Base-by-base conservation (phyloP, 805 yeast species). In the Ogataea allantospora region DNA sequence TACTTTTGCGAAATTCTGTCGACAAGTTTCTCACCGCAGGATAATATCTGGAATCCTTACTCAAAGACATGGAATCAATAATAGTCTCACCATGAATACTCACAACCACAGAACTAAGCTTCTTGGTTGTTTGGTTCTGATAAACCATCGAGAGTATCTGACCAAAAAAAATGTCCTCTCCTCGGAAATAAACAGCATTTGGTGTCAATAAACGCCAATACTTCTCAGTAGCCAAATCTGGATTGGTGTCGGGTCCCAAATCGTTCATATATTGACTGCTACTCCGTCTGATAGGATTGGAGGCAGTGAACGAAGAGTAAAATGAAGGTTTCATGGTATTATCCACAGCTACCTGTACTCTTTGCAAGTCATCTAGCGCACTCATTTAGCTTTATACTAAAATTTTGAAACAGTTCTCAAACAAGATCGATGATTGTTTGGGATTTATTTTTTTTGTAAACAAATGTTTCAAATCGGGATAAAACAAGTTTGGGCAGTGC, bases 21-120 rank as follows among this genome's bases (percentile, higher is more conserved):
- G 71, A 55, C 30, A 91, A 64, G 51, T 87, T 88, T 51, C 79
- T 75, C 48, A 89, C 75, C 1, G 95, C 93, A 1, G 84, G 88
- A 64, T 74, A 86, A 57, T 78, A 91, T 34, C 83, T 70, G 2
- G 96, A 86, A 30, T 71, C 62, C 0, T 67, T 53, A 29, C 71
- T 73, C 8, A 85, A 57, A 2, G 85, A 76, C 51, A 88, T 61
- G 14, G 80, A 68, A 20, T 72, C 69, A 48, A 75, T 76, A 19
- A 75, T 69, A 3, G 82, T 67, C 25, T 77, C 71, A 0, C 97
- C 98, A 45, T 78, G 79, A 40, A 71, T 73, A 18, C 84, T 77
- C 17, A 84, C 48, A 15, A 83, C 61, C 3, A 78, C 65, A 3
- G 82, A 70, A 38, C 76, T 69, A n/a, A 78, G 62, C 36, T 68